Percentiles rank a stretch among this genome's conserved stretches.
These are phyloP conservation scores for Apostasia shenzhenica DNA, from an alignment of 106 monocot species.

Conservation along the genomic window DNA sequence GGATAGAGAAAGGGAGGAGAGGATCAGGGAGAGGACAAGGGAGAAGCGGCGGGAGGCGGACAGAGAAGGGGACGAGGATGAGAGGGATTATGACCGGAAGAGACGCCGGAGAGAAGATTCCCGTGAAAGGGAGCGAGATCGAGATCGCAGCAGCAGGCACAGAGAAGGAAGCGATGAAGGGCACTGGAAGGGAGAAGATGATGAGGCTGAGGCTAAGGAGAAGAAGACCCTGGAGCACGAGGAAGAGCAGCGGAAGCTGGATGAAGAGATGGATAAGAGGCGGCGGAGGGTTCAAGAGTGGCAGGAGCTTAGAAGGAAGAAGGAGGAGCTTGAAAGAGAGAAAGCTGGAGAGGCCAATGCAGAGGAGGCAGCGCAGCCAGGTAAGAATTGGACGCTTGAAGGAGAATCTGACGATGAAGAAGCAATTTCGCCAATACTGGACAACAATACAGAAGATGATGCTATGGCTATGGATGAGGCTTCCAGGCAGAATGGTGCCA, in stretches of 20 bases:
- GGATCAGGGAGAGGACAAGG: constrained; percentile 5
- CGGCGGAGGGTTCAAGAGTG: constrained; percentile 81
- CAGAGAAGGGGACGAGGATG: constrained; percentile 17
- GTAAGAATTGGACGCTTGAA: constrained; percentile 93
- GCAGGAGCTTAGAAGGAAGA: constrained; percentile 76
- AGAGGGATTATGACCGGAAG: constrained; percentile 37
- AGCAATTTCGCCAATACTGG: constrained; percentile 4
- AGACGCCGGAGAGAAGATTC: constrained; percentile 35
- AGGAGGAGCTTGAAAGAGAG: constrained; percentile 40
- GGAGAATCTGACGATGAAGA: constrained; percentile 97
- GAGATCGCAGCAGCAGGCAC: constrained; percentile 31
- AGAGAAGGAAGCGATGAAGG: constrained; percentile 33
- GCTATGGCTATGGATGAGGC: constrained; percentile 23
- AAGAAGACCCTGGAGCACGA: constrained; percentile 51
- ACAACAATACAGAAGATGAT: constrained; percentile 15
- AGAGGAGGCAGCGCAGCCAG: constrained; percentile 22
- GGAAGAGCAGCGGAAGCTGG: constrained; percentile 82
- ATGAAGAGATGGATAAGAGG: constrained; percentile 90
- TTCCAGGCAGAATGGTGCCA: constrained; percentile 11
- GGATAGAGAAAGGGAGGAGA: constrained; percentile 8
- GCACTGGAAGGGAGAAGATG: constrained; percentile 19
- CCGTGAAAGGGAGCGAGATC: constrained; percentile 20
- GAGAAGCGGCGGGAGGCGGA: constrained; percentile 7
- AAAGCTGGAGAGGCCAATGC: constrained; percentile 18
- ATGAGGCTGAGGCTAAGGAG: constrained; percentile 22